Evolutionary conservation across 495 filamentous ascomycete species (phyloP), one percentile per base, ranked within the genome.

Genomic region (Aspergillus mulundensis): DNA sequence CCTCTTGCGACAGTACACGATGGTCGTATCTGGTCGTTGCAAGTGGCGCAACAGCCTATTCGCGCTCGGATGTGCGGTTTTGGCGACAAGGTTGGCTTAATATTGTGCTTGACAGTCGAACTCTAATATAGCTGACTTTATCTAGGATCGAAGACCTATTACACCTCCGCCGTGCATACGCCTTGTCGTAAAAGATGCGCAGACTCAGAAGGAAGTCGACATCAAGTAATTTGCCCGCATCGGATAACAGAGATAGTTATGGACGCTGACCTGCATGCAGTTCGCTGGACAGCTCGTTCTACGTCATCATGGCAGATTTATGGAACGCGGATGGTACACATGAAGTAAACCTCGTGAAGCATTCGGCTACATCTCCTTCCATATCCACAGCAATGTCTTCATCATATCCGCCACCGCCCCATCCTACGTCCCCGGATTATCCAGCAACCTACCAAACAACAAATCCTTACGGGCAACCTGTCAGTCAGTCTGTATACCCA

Each of bases 61-160:
- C 87, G 94, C 51, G 94, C 94, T 59, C 88, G 94, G 47, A 98
- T 98, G 94, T 98, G 94, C 77, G 94, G 94, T 1, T 98, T 97
- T 77, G 94, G 94, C 52, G 94, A 98, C 71, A 98, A 98, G 82
- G 91, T 95, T 64, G 23, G 50, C 50, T 5, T 48, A 36, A 16
- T 21, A 15, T 43, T 21, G 16, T 12, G 10, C n/a, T 16, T 21
- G 34, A 15, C 10, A 25, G 25, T 20, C n/a, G n/a, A n/a, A n/a
- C n/a, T n/a, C n/a, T 12, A 19, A 16, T 30, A 36, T 25, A 2
- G 5, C 57, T 34, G 45, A 16, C 28, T 63, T 40, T 61, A 19
- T 59, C 39, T n/a, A 96, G 90, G 94, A 98, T 70, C 88, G 94
- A 64, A 81, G 94, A 58, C 94, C 94, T 20, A 96, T 98, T 68